phyloP scores from a whole-genome alignment of 164 flowering plant species.

The Magnolia sinica region DNA sequence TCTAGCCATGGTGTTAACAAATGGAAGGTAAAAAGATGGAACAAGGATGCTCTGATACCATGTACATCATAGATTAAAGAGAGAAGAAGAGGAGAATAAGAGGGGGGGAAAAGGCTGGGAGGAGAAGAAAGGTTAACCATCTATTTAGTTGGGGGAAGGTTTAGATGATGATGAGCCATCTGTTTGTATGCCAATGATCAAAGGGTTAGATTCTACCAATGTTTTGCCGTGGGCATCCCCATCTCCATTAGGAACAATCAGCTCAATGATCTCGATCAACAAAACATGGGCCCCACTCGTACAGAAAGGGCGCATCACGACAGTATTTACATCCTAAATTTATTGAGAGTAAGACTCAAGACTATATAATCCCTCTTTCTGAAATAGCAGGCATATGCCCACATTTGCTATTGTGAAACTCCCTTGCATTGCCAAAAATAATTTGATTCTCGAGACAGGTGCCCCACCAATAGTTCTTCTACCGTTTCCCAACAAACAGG shows the following conservation, averaged over 20 bases:
- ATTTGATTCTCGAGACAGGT: background rate
- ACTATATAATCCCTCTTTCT: background rate
- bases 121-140: no score
- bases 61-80: no score
- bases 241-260: background rate
- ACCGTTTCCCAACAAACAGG: background rate
- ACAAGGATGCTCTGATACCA: no score
- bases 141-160: no score
- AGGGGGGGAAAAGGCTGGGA: no score
- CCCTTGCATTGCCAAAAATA: background rate
- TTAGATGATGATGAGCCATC: background rate
- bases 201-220: background rate
- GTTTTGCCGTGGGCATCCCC: background rate
- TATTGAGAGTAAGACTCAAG: no score
- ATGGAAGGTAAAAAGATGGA: no score
- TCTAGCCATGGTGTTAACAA: no score
- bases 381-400: background rate
- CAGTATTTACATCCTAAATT: background rate
- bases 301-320: background rate
- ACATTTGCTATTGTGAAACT: background rate
- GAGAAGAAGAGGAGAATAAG: no score
- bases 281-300: no score
- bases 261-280: no score
- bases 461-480: no score
- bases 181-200: background rate